Conservation (phyloP, 2,329 filamentous ascomycete species). For the Fusarium albidum region DNA sequence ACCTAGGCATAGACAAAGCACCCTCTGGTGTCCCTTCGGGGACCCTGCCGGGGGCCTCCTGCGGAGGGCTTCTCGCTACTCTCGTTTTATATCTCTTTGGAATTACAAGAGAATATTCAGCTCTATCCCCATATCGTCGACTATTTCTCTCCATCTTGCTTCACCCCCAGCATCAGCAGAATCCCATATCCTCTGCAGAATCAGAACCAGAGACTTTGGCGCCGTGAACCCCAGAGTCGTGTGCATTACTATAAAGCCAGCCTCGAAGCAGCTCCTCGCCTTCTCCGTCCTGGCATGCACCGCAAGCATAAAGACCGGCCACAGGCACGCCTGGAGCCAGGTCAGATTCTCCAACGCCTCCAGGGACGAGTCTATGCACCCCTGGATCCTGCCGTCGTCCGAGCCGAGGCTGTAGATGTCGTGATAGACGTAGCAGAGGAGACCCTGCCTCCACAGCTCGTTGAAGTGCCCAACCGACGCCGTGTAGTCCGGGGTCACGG, state of each 20-base stretch:
- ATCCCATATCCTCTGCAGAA: not conserved
- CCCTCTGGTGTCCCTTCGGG: too few relatives aligned
- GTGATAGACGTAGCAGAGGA: slow-evolving; percentile 6
- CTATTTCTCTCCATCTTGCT: not conserved
- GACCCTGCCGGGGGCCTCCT: too few relatives aligned
- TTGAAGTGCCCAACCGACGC: not conserved
- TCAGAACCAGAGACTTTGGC: not conserved
- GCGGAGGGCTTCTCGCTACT: too few relatives aligned
- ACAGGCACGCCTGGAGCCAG: slow-evolving; percentile 4
- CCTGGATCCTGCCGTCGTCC: not conserved
- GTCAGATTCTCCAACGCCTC: not conserved
- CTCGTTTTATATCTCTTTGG: too few relatives aligned
- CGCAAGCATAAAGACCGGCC: slow-evolving; percentile 1
- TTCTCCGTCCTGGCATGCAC: slow-evolving; percentile 1
- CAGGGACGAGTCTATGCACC: not conserved
- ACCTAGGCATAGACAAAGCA: too few relatives aligned
- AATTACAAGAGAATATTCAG: not conserved
- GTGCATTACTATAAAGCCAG: not conserved
- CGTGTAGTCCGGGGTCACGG: not conserved
- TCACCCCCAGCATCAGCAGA: not conserved
- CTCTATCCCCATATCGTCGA: not conserved
- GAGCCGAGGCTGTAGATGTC: slow-evolving; percentile 1
- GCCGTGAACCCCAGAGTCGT: not conserved
- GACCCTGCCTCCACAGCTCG: slow-evolving; percentile 1
- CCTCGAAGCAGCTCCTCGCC: not conserved